Evolutionary conservation across 1,284 basidiomycete genomes (phyloP), one percentile per base, ranked within the genome.

Genomic region (Moesziomyces sp.): DNA sequence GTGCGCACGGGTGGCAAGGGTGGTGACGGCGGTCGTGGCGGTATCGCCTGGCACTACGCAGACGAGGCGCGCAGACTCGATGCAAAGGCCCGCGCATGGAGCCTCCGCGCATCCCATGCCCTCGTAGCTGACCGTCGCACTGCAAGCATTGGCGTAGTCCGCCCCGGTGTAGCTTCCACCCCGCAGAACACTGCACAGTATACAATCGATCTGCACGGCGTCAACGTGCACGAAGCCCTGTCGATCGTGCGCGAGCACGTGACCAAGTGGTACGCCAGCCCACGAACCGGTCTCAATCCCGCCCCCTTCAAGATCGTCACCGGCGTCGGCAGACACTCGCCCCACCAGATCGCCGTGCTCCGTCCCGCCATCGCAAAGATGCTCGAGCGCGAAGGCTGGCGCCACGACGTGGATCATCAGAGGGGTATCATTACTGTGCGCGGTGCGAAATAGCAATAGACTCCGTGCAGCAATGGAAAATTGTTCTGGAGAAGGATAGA

Each of bases 211-310:
- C 62, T 85, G 26, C 85, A 85, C 55, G 79, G 81, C 14, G 63
- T 85, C 18, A 84, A 80, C 21, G 76, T 85, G 26, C 74, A 82
- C 49, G 83, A 85, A 42, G 82, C 84, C 3, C 65, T 85, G 5
- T 76, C 73, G n/a, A 79, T 85, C 44, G 81, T 83, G 13, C 55
- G 75, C 26, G 83, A 84, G 50, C 63, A 69, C 19, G 71, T 84
- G 38, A 77, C 76, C 13, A 55, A 55, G 10, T 84, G 84, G 83
- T 81, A 79, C 60, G 50, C 79, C 0, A 48, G 47, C 13, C 68
- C 69, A 5, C 54, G 48, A 1, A 54, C 74, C 11, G 56, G 56
- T 9, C 43, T 57, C 46, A 58, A 47, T 14, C 51, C 58, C n/a
- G 45, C 74, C 0, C 79, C 82, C 2, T 71, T 85, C 19, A 77